These are phyloP conservation scores for Colletotrichum viniferum DNA, from an alignment of 2,329 filamentous ascomycete species.

Conservation along the genomic window DNA sequence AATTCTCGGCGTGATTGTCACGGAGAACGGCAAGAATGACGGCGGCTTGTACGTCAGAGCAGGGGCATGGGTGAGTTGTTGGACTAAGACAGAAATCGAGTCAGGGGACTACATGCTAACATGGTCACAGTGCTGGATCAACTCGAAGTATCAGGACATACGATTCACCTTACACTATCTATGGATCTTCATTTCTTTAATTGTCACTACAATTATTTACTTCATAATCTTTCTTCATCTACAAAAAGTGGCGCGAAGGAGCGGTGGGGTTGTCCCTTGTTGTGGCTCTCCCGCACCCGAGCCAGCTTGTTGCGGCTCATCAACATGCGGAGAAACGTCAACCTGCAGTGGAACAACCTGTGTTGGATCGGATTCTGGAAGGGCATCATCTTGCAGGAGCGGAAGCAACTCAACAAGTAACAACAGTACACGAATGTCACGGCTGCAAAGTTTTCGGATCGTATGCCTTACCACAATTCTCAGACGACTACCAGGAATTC, in stretches of 20 bases:
- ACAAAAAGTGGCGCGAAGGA: conserved; percentile 26
- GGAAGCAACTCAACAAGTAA: neutral
- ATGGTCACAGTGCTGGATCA: conserved; percentile 64
- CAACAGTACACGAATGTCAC: neutral
- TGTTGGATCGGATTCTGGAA: neutral
- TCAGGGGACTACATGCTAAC: neutral
- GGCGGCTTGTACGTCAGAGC: conserved; percentile 67
- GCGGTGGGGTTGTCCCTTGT: neutral
- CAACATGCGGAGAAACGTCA: neutral
- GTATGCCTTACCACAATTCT: neutral
- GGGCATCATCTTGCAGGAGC: neutral
- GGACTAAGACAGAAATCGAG: neutral
- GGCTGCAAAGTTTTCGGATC: neutral
- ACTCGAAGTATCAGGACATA: conserved; percentile 54
- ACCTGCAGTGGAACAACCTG: neutral
- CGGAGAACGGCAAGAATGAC: conserved; percentile 41
- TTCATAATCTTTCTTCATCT: conserved; percentile 43
- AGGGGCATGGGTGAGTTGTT: conserved; percentile 60
- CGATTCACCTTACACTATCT: conserved; percentile 68
- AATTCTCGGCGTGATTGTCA: conserved; percentile 51
- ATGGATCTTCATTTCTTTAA: conserved; percentile 60
- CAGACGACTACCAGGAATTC: neutral
- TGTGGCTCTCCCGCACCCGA: neutral
- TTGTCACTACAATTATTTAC: conserved; percentile 43
- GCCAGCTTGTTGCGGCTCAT: conserved; percentile 22